Conservation (phyloP, 2,329 filamentous ascomycete species). For the Colletotrichum higginsianum region DNA sequence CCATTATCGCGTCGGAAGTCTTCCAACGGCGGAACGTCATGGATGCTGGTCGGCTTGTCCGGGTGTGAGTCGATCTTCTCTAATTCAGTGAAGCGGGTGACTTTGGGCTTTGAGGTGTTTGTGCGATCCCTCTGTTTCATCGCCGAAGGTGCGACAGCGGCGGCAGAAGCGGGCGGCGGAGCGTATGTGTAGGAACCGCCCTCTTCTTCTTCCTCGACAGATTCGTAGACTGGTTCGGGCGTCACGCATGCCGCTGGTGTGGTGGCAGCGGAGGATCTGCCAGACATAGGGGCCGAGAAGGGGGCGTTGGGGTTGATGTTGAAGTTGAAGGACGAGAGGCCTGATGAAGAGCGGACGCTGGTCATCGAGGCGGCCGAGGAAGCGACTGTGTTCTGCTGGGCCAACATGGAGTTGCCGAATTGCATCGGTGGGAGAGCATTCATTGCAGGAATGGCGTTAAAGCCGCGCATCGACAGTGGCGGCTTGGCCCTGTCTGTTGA, state of each 20-base stretch:
- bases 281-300: slow-evolving; percentile 39
- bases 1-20: slow-evolving; percentile 29
- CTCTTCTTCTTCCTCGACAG: slow-evolving; percentile 33
- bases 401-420: not conserved
- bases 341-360: slow-evolving; percentile 31
- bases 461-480: slow-evolving; percentile 51
- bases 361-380: slow-evolving; percentile 40
- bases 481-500: slow-evolving; percentile 43
- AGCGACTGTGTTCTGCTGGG: slow-evolving; percentile 3
- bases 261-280: slow-evolving; percentile 35
- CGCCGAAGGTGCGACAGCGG: slow-evolving; percentile 18
- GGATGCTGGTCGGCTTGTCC: slow-evolving; percentile 34
- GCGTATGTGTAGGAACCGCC: slow-evolving; percentile 22
- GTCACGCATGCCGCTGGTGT: slow-evolving; percentile 41
- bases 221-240: slow-evolving; percentile 38
- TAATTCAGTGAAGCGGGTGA: slow-evolving; percentile 50
- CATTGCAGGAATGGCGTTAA: slow-evolving; percentile 45
- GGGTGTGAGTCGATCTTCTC: slow-evolving; percentile 50
- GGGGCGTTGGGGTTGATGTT: slow-evolving; percentile 20
- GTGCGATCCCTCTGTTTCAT: slow-evolving; percentile 44
- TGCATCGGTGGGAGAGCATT: slow-evolving; percentile 35
- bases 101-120: slow-evolving; percentile 44
- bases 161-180: slow-evolving; percentile 5
- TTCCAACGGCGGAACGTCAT: slow-evolving; percentile 26
- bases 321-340: slow-evolving; percentile 41